phyloP scores from a whole-genome alignment of 805 yeast genomes.

The Lachancea nothofagi region DNA sequence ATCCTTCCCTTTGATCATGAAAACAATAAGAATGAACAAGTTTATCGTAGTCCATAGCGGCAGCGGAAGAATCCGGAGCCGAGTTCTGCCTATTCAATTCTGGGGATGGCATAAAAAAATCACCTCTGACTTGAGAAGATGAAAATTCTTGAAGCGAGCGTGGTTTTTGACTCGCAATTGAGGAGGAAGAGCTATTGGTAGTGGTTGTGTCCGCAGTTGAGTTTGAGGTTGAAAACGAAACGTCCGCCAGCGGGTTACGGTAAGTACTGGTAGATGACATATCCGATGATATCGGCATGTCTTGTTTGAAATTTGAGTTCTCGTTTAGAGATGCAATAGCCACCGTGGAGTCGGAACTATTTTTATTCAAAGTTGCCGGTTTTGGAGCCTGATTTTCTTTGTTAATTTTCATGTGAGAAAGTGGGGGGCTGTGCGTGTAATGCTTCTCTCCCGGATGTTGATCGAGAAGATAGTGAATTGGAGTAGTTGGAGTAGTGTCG shows the following conservation, averaged over 20 bases:
- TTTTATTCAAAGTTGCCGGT: neutral
- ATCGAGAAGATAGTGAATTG: conserved; percentile 7
- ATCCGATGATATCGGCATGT: neutral
- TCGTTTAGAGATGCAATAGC: neutral
- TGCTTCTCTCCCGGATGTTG: neutral
- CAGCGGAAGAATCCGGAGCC: conserved; percentile 1
- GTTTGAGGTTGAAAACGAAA: neutral
- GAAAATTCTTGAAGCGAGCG: conserved; percentile 4
- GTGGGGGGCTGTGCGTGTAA: conserved; percentile 8
- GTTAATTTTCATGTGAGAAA: neutral
- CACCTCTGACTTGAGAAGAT: conserved; percentile 1
- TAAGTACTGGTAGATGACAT: neutral
- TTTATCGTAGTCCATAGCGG: conserved; percentile 21
- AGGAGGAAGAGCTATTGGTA: conserved; percentile 2
- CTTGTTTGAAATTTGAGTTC: neutral
- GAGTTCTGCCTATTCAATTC: neutral
- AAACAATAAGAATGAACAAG: conserved; percentile 27
- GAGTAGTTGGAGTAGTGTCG: conserved; percentile 6
- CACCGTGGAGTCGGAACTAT: neutral
- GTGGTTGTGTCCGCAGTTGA: neutral
- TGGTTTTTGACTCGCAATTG: conserved; percentile 2
- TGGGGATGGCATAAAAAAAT: conserved; percentile 1
- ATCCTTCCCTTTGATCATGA: conserved; percentile 8
- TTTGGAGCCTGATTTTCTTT: neutral
- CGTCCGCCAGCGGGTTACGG: conserved; percentile 2